Evolutionary conservation across 2,329 filamentous ascomycete genomes (phyloP), one percentile per base, ranked within the genome.

Genomic region (Hymenotorrendiella dingleyae): DNA sequence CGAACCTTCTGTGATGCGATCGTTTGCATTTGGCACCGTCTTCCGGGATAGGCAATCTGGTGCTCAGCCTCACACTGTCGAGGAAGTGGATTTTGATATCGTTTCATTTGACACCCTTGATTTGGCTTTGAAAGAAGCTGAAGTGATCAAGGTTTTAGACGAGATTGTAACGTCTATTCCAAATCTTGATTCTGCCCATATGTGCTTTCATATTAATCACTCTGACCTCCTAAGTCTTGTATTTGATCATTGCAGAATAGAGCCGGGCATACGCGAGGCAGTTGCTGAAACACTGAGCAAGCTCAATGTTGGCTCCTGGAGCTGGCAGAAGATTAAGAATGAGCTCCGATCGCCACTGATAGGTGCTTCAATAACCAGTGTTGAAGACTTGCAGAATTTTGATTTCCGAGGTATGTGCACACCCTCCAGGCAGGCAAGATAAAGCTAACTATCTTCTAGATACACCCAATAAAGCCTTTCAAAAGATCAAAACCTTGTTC

Each of bases 11-110:
- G 67, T 87, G 4, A 78, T 86, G 52, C 85, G 87, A 52, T 86
- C 86, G 0, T 95, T 88, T 62, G 80, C 86, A 0, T 96, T 98
- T 61, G 90, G 89, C 6, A 83, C 76, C 24, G 89, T 97, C 1
- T 97, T 88, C 60, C 79, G 93, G 29, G 86, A 94, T 50, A 81
- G 77, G 34, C 72, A 80, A 36, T 82, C 81, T 42, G 89, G 87
- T 6, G 86, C 87, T 2, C 86, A 94, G 54, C 93, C 93, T 6
- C 75, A 76, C 43, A 84, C 83, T 57, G 84, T 87, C 60, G 84
- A 86, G 8, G 93, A 97, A 60, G 90, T 94, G 2, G 90, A 97
- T 62, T 98, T 97, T 62, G 93, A 98, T 64, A 89, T 98, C 46
- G 76, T 95, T n/a, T 91, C 89, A 1, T 76, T 79, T 33, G 82